A percentile compares a stretch with the other conserved stretches of the same genome.
These are phyloP conservation scores for Linderniella brevidens DNA, from an alignment of 257 asterid genomes.

Conservation along the genomic window DNA sequence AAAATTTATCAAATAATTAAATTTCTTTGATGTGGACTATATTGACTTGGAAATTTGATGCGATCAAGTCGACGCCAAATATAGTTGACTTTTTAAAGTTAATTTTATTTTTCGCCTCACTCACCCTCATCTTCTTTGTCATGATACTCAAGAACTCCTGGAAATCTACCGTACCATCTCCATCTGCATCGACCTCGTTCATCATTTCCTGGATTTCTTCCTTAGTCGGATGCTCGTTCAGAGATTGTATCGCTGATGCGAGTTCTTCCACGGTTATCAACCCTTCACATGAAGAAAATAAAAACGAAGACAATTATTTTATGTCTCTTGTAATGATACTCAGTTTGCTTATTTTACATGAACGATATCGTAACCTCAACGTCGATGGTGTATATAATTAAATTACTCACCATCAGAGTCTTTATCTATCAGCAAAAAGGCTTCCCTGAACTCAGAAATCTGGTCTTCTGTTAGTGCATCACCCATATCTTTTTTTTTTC, in stretches of 20 bases:
- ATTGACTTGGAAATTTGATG: background rate
- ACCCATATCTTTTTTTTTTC: conserved; percentile 33
- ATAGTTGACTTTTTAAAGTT: no score
- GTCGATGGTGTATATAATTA: no score
- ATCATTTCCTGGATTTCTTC: conserved; percentile 2
- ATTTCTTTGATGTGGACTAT: background rate
- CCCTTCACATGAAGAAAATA: background rate
- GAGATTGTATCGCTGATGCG: background rate
- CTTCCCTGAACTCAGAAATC: conserved; percentile 41
- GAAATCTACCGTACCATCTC: conserved; percentile 2
- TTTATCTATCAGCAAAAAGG: conserved; percentile 38
- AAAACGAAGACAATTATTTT: no score
- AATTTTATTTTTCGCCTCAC: no score
- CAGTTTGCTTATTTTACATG: no score
- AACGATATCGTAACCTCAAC: no score
- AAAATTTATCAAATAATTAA: background rate
- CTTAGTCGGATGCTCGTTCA: background rate
- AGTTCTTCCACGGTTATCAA: background rate
- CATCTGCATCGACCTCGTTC: background rate
- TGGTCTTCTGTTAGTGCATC: conserved; percentile 33
- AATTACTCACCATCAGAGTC: conserved; percentile 38
- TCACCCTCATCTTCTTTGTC: conserved; percentile 1
- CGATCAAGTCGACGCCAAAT: no score
- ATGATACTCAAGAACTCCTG: background rate
- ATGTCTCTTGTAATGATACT: no score